Evolutionary conservation across 2,329 filamentous ascomycete species (phyloP).

Genomic region (Alternaria longipes): DNA sequence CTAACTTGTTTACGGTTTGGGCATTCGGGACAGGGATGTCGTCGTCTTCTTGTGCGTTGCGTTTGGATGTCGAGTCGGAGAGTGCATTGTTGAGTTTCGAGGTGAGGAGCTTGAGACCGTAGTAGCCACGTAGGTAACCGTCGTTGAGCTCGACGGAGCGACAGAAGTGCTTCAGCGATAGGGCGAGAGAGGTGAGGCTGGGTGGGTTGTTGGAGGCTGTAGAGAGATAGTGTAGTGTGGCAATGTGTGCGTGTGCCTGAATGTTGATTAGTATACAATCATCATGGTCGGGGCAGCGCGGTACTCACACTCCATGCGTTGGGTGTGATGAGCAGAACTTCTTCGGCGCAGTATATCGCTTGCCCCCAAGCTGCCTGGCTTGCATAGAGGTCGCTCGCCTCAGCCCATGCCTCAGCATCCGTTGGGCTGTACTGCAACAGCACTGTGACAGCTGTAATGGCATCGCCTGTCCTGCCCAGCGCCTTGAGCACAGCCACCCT

Average conservation of each 20-base stretch:
- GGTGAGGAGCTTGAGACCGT: slow-evolving; percentile 82
- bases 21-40: slow-evolving; percentile 63
- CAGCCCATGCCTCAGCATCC: slow-evolving; percentile 92
- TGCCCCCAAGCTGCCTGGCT: slow-evolving; percentile 80
- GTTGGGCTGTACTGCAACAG: slow-evolving; percentile 86
- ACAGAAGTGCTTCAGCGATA: slow-evolving; percentile 84
- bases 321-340: slow-evolving; percentile 84
- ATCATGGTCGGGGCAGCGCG: background rate
- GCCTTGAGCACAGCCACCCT: slow-evolving; percentile 81
- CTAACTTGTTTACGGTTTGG: slow-evolving; percentile 71
- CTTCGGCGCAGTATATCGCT: slow-evolving; percentile 87
- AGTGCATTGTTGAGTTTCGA: slow-evolving; percentile 43
- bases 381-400: slow-evolving; percentile 87
- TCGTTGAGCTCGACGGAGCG: slow-evolving; percentile 94
- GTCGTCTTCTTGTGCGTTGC: slow-evolving; percentile 45
- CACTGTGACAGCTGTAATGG: slow-evolving; percentile 75
- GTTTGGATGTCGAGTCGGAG: slow-evolving; percentile 39
- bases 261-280: background rate
- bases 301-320: slow-evolving; percentile 91
- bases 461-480: slow-evolving; percentile 74
- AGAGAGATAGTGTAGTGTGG: slow-evolving; percentile 82
- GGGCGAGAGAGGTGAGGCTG: slow-evolving; percentile 62
- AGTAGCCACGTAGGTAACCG: slow-evolving; percentile 89
- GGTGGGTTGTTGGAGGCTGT: slow-evolving; percentile 40
- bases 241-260: slow-evolving; percentile 85